Percentiles rank a stretch among this genome's conserved stretches.
These are phyloP conservation scores for Calonectria pauciramosa DNA, from an alignment of 2,329 filamentous ascomycete species.

Conservation along the genomic window DNA sequence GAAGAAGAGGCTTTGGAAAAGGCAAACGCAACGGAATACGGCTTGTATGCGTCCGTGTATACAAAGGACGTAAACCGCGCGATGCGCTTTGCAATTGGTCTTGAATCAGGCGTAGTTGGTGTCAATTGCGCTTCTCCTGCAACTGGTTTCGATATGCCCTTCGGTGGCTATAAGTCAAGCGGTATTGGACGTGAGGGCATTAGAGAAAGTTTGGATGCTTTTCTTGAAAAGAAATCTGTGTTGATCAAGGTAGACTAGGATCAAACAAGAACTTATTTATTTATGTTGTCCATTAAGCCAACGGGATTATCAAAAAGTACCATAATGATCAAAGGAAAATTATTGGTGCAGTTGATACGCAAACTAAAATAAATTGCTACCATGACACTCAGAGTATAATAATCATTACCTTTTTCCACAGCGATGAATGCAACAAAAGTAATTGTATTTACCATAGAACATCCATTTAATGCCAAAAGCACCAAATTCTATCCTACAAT, in stretches of 20 bases:
- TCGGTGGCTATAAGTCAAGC: not conserved
- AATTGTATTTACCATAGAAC: too few species aligned
- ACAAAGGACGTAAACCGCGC: not conserved
- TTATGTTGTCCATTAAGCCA: too few species aligned
- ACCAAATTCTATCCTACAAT: too few species aligned
- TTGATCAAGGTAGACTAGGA: not conserved
- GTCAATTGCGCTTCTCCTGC: not conserved
- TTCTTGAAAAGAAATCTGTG: not conserved
- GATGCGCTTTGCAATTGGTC: not conserved
- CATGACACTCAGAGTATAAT: too few species aligned
- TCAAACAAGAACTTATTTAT: not conserved
- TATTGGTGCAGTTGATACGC: too few species aligned
- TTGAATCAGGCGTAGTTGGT: not conserved
- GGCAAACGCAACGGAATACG: constrained; percentile 64
- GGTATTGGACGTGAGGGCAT: not conserved
- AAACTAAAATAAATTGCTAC: too few species aligned
- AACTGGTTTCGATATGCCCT: not conserved
- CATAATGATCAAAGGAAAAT: too few species aligned
- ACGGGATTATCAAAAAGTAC: too few species aligned
- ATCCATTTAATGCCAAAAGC: too few species aligned
- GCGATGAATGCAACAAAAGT: too few species aligned
- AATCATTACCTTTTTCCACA: too few species aligned
- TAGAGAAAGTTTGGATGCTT: not conserved
- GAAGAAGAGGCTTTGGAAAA: constrained; percentile 51
- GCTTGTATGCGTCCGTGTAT: constrained; percentile 40